phyloP scores from a whole-genome alignment of 2,329 filamentous ascomycete species.

The Balansia obtecta region DNA sequence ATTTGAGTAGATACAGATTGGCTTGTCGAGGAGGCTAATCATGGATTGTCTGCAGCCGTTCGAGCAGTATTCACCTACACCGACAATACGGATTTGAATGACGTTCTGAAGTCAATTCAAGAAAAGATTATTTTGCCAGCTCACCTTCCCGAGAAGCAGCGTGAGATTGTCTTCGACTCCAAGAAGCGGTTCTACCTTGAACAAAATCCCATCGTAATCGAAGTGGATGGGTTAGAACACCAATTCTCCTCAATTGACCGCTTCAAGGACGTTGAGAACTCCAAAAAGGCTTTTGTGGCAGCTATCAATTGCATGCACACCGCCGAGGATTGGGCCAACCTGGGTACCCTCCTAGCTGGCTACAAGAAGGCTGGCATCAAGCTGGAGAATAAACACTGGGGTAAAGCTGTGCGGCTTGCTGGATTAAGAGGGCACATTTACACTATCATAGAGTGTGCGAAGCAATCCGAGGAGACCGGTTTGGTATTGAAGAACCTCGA shows the following conservation, averaged over 20 bases:
- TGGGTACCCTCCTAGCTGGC: conserved; percentile 39
- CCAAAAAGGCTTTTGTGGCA: conserved; percentile 22
- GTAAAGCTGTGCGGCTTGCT: conserved; percentile 29
- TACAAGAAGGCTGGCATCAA: conserved; percentile 29
- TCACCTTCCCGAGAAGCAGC: conserved; percentile 41
- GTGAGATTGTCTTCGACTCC: conserved; percentile 36
- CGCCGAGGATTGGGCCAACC: conserved; percentile 37
- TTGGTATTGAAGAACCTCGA: conserved; percentile 30
- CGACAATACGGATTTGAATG: conserved; percentile 40
- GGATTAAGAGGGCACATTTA: conserved; percentile 28
- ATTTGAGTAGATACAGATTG: neutral
- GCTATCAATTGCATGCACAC: conserved; percentile 35
- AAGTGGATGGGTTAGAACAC: conserved; percentile 43
- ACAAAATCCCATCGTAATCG: conserved; percentile 42
- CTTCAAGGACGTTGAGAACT: conserved; percentile 29
- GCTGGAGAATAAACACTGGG: conserved; percentile 21
- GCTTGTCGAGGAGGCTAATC: conserved; percentile 5
- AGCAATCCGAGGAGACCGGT: conserved; percentile 32
- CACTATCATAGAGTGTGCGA: conserved; percentile 37
- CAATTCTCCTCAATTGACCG: conserved; percentile 36
- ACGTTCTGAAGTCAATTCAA: conserved; percentile 39
- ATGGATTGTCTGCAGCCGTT: conserved; percentile 14
- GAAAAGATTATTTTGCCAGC: conserved; percentile 48
- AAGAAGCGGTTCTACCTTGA: conserved; percentile 36
- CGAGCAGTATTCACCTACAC: conserved; percentile 35